These are phyloP conservation scores for Sphaerulina vaccinii DNA, from an alignment of 2,329 filamentous ascomycete genomes.

Conservation along the genomic window DNA sequence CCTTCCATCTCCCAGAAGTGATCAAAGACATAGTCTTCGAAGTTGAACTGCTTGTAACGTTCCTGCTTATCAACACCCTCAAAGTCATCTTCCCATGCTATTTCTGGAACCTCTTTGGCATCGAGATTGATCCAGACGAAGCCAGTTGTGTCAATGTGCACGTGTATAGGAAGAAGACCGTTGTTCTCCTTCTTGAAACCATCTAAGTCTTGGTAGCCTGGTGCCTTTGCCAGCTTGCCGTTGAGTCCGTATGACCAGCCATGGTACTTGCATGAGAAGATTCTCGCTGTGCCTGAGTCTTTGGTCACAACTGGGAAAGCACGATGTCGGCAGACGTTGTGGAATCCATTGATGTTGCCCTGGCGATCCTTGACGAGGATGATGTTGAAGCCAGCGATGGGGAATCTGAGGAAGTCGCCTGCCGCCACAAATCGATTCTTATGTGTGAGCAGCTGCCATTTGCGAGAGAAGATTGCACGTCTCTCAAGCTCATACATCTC, in stretches of 20 bases:
- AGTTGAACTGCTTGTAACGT: slow-evolving; percentile 49
- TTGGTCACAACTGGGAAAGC: slow-evolving; percentile 59
- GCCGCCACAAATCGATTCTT: slow-evolving; percentile 30
- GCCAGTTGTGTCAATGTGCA: slow-evolving; percentile 53
- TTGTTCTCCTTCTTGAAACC: slow-evolving; percentile 59
- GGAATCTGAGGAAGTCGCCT: slow-evolving; percentile 47
- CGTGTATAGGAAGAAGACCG: slow-evolving; percentile 56
- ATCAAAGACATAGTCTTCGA: slow-evolving; percentile 57
- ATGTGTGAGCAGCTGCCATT: slow-evolving; percentile 39
- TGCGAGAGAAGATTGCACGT: slow-evolving; percentile 45
- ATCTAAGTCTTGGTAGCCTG: slow-evolving; percentile 55
- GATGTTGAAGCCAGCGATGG: slow-evolving; percentile 57
- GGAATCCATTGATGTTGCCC: slow-evolving; percentile 58
- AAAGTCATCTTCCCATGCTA: slow-evolving; percentile 56
- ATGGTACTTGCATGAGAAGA: slow-evolving; percentile 62
- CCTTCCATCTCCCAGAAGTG: slow-evolving; percentile 59
- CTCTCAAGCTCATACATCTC: slow-evolving; percentile 49
- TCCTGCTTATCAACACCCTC: slow-evolving; percentile 48
- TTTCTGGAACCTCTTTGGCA: slow-evolving; percentile 45
- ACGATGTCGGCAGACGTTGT: slow-evolving; percentile 63
- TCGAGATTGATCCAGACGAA: slow-evolving; percentile 63
- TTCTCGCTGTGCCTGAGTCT: slow-evolving; percentile 48
- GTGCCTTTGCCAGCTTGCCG: slow-evolving; percentile 60
- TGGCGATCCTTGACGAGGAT: slow-evolving; percentile 53
- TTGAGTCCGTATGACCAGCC: slow-evolving; percentile 62